Evolutionary conservation across 805 yeast genomes (phyloP), one percentile per base, ranked within the genome.

Genomic region (Pichia cephalocereana): DNA sequence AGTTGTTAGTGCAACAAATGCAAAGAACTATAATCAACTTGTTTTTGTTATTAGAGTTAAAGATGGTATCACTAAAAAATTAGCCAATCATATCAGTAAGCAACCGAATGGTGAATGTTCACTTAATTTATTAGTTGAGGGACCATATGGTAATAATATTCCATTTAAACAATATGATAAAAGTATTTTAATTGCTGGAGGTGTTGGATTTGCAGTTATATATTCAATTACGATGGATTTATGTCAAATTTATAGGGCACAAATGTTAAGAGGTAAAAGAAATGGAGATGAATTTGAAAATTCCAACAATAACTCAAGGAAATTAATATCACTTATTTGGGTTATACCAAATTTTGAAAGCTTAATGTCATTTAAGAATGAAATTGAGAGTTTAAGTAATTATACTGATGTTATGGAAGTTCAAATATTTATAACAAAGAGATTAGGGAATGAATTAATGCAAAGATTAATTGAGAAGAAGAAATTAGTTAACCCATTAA

Each of bases 201-300:
- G 86, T 7, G 76, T 77, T 52, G 86, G 86, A 11, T 71, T 80
- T 56, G 77, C 86, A 0, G 83, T 80, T 0, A 66, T 77, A 10
- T 66, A 74, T 40, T 67, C 78, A 3, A 70, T 77, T 48, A 77
- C 76, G 1, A 53, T 67, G 27, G 68, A 70, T 41, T 54, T 76
- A 32, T 67, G 67, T 0, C 59, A 58, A 44, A 61, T 62, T 1
- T 57, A 60, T 47, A 55, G 58, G 26, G 68, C 65, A 6, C 64
- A 59, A 34, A 49, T 48, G 18, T 41, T 60, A 31, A 53, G 66
- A 26, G 61, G 59, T 15, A 57, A 57, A 41, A 54, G 50, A 45
- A 31, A 47, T 48, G 19, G 43, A 6, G 36, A 37, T 37, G 37
- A 34, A 5, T 10, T 10, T 15, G 8, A 7, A 11, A 12, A 12